Percentiles rank a stretch among this genome's conserved stretches.
phyloP scores from a whole-genome alignment of 1,284 basidiomycete species.

The Puccinia polysora region DNA sequence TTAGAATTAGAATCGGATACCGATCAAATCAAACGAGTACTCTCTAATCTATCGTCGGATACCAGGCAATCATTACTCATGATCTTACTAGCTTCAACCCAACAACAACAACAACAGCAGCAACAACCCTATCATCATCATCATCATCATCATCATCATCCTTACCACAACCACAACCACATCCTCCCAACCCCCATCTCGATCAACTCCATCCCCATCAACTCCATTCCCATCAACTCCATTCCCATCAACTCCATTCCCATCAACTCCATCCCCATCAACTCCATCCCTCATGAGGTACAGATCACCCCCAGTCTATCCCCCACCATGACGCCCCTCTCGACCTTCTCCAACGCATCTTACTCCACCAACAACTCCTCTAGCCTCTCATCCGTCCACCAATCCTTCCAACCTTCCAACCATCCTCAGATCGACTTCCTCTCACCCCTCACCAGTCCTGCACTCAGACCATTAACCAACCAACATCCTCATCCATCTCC shows the following conservation, averaged over 20 bases:
- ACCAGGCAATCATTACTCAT: constrained; percentile 9
- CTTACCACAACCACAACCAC: too few species aligned
- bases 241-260: too few species aligned
- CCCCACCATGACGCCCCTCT: constrained; percentile 27
- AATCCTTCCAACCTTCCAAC: constrained; percentile 51
- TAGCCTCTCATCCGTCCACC: constrained; percentile 45
- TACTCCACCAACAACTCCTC: constrained; percentile 44
- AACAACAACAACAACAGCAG: too few species aligned
- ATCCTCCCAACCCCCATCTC: too few species aligned
- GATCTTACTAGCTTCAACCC: background rate
- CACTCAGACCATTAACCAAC: constrained; percentile 56
- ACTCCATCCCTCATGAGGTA: background rate
- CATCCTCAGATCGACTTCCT: constrained; percentile 57
- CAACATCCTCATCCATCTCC: constrained; percentile 48
- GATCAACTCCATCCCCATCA: too few species aligned
- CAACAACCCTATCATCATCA: too few species aligned
- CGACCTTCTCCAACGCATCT: constrained; percentile 33
- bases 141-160: too few species aligned
- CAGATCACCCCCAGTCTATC: constrained; percentile 28
- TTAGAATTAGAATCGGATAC: background rate
- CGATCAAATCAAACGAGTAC: constrained; percentile 20
- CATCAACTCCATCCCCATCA: too few species aligned
- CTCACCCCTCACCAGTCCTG: constrained; percentile 61
- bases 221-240: too few species aligned
- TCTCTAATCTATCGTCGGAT: constrained; percentile 12